Evolutionary conservation across 208 protist genomes (phyloP).

Genomic region (Leishmania mexicana): DNA sequence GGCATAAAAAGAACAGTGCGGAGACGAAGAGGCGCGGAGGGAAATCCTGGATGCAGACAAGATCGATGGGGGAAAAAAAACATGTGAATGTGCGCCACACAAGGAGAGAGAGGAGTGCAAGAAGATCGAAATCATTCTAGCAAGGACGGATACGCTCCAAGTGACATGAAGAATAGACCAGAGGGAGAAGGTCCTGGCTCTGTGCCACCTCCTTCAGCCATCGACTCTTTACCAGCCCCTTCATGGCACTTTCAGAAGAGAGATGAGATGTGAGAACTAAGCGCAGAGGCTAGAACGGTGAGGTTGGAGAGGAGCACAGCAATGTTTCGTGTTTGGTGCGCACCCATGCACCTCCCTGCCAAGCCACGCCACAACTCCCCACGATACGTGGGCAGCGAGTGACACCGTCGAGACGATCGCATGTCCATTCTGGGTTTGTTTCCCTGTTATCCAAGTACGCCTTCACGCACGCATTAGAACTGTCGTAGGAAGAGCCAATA

Average conservation of each 20-base stretch:
- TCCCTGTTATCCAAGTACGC: background rate
- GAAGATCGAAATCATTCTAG: background rate
- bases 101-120: background rate
- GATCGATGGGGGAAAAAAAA: background rate
- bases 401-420: background rate
- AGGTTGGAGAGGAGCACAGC: background rate
- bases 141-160: background rate
- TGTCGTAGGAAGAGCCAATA: background rate
- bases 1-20: conserved; percentile 16
- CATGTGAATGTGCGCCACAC: background rate
- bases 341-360: background rate
- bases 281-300: background rate
- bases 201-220: background rate
- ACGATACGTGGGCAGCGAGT: background rate
- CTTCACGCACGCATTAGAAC: background rate
- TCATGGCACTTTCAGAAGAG: background rate
- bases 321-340: background rate
- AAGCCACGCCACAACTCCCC: background rate
- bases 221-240: background rate
- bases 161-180: background rate
- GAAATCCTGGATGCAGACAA: background rate
- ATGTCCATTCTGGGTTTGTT: background rate
- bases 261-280: background rate
- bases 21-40: background rate
- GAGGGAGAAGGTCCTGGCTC: background rate